phyloP scores from a whole-genome alignment of 345 rosid genomes.

The Sonneratia alba region DNA sequence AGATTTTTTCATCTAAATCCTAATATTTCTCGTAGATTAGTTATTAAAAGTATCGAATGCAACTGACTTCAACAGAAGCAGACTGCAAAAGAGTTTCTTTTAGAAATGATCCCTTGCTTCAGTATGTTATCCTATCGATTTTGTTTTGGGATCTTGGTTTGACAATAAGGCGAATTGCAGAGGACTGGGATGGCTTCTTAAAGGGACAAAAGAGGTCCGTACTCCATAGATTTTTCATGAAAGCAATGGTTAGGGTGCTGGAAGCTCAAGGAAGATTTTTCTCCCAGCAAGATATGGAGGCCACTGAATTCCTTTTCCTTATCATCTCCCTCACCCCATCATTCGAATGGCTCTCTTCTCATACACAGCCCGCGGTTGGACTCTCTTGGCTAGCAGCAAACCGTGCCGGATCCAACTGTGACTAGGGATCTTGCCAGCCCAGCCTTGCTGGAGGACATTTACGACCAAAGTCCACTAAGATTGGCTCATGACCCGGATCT shows the following conservation, averaged over 20 bases:
- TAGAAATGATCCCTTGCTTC: neutral
- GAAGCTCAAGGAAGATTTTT: neutral
- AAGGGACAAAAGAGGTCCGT: too few relatives aligned
- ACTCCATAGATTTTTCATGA: neutral
- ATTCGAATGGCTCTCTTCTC: neutral
- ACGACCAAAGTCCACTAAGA: neutral
- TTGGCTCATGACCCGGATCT: too few relatives aligned
- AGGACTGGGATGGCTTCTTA: too few relatives aligned
- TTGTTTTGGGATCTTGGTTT: neutral
- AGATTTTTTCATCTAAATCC: too few relatives aligned
- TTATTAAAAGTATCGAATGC: too few relatives aligned
- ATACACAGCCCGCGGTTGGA: neutral
- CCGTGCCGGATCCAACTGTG: neutral
- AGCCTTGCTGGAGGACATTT: neutral
- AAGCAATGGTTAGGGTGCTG: neutral
- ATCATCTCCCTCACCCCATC: neutral
- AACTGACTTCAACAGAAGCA: too few relatives aligned
- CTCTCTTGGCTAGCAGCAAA: too few relatives aligned
- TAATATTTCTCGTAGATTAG: too few relatives aligned
- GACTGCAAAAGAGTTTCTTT: neutral
- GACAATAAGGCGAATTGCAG: neutral
- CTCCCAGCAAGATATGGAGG: neutral
- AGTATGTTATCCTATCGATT: neutral
- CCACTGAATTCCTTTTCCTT: neutral
- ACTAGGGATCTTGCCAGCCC: neutral